phyloP scores from a whole-genome alignment of 768 basidiomycete species.

The Hysterangium stoloniferum region DNA sequence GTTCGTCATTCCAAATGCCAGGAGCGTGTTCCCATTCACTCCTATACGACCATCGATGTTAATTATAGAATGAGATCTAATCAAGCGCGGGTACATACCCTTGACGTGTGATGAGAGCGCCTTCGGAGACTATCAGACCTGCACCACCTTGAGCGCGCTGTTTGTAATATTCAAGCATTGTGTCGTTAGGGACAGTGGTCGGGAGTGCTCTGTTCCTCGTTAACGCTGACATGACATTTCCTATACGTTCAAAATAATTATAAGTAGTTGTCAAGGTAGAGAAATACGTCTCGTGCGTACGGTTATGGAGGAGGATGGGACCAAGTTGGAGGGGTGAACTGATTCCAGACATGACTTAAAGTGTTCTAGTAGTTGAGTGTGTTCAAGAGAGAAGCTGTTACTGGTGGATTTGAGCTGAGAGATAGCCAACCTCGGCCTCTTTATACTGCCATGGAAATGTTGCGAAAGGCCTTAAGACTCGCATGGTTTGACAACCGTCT shows the following conservation, averaged over 20 bases:
- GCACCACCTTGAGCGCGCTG: constrained; percentile 33
- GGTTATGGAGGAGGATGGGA: constrained; percentile 28
- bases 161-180: constrained; percentile 34
- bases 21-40: constrained; percentile 38
- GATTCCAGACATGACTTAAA: constrained; percentile 15
- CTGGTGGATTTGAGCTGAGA: too few relatives aligned
- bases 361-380: too few relatives aligned
- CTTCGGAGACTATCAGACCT: constrained; percentile 35
- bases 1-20: constrained; percentile 40
- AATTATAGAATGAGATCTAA: not conserved
- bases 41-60: constrained; percentile 17
- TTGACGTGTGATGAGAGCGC: constrained; percentile 32
- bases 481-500: too few relatives aligned
- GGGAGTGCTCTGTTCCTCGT: constrained; percentile 31
- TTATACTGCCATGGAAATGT: too few relatives aligned
- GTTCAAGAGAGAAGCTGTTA: too few relatives aligned
- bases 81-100: constrained; percentile 23
- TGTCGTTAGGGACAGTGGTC: constrained; percentile 30
- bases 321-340: constrained; percentile 28
- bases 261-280: too few relatives aligned
- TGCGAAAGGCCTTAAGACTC: too few relatives aligned
- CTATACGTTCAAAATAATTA: not conserved
- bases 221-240: constrained; percentile 32
- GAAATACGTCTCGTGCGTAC: too few relatives aligned
- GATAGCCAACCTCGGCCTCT: too few relatives aligned